Evolutionary conservation across 2,329 filamentous ascomycete genomes (phyloP).

Genomic region (Fusarium succisae): DNA sequence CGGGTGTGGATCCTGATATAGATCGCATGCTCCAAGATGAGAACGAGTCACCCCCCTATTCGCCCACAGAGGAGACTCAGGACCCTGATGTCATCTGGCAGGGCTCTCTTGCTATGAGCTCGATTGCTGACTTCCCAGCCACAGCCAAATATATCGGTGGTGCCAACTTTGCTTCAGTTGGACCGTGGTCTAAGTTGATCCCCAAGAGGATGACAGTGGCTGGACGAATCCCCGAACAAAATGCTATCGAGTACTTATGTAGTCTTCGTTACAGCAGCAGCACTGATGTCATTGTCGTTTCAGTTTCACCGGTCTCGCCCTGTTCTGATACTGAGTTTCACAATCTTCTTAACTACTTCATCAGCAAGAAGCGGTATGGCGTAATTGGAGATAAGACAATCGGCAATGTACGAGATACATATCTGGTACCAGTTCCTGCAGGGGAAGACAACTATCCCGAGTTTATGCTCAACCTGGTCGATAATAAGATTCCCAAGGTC

Average conservation of each 20-base stretch:
- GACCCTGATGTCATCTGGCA: conserved; percentile 82
- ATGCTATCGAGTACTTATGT: conserved; percentile 91
- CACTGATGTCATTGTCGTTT: conserved; percentile 85
- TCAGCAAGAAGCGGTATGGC: conserved; percentile 82
- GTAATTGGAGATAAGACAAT: conserved; percentile 82
- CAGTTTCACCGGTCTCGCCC: conserved; percentile 72
- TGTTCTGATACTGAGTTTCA: conserved; percentile 72
- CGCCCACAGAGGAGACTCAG: conserved; percentile 74
- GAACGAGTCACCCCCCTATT: conserved; percentile 83
- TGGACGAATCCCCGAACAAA: conserved; percentile 82
- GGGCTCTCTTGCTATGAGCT: conserved; percentile 79
- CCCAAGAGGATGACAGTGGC: conserved; percentile 75
- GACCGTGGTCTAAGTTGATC: conserved; percentile 78
- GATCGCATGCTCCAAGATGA: conserved; percentile 87
- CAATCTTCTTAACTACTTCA: conserved; percentile 87
- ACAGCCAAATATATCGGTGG: conserved; percentile 87
- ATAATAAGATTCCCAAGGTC: conserved; percentile 78
- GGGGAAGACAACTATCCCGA: conserved; percentile 78
- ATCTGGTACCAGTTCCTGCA: conserved; percentile 84
- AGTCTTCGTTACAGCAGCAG: conserved; percentile 82
- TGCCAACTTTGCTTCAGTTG: conserved; percentile 73
- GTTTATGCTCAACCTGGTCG: conserved; percentile 88
- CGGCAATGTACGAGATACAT: conserved; percentile 86
- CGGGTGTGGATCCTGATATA: conserved; percentile 85
- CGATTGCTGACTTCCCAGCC: conserved; percentile 77